Percentiles rank a stretch among this genome's conserved stretches.
These are phyloP conservation scores for Hibiscus mutabilis DNA, from an alignment of 345 rosid species.

Conservation along the genomic window DNA sequence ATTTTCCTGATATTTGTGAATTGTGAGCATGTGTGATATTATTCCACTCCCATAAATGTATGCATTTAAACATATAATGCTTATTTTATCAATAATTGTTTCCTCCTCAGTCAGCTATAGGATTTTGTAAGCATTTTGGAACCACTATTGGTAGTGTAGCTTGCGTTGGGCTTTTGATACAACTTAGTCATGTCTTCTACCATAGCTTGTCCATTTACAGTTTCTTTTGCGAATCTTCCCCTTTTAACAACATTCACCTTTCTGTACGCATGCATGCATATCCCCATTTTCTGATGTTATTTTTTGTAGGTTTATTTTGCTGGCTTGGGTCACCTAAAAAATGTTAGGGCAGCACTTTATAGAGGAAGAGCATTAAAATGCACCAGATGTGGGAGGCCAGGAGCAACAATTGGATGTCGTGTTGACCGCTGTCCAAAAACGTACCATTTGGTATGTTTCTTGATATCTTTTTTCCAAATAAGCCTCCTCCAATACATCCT, in stretches of 20 bases:
- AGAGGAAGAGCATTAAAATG: conserved; percentile 95
- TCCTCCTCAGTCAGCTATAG: neutral
- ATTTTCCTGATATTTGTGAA: neutral
- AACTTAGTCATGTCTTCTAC: neutral
- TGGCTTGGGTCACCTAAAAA: conserved; percentile 92
- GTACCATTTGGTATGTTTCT: conserved; percentile 80
- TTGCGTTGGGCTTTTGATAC: neutral
- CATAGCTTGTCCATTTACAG: neutral
- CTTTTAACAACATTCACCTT: neutral
- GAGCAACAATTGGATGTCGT: conserved; percentile 98
- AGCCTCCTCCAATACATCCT: neutral
- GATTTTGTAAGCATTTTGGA: neutral
- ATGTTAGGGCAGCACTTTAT: conserved; percentile 89
- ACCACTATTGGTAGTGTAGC: neutral
- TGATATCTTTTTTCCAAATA: conserved; percentile 5
- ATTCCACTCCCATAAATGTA: neutral
- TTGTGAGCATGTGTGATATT: neutral
- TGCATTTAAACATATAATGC: neutral
- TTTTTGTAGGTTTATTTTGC: conserved; percentile 90
- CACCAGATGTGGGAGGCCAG: conserved; percentile 93
- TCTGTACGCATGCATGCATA: conserved; percentile 7
- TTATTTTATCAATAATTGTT: neutral
- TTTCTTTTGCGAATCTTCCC: neutral
- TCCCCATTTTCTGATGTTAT: neutral
- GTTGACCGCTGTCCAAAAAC: conserved; percentile 98